Evolutionary conservation across 75 land plant species (phyloP).

Genomic region (Larix kaempferi): DNA sequence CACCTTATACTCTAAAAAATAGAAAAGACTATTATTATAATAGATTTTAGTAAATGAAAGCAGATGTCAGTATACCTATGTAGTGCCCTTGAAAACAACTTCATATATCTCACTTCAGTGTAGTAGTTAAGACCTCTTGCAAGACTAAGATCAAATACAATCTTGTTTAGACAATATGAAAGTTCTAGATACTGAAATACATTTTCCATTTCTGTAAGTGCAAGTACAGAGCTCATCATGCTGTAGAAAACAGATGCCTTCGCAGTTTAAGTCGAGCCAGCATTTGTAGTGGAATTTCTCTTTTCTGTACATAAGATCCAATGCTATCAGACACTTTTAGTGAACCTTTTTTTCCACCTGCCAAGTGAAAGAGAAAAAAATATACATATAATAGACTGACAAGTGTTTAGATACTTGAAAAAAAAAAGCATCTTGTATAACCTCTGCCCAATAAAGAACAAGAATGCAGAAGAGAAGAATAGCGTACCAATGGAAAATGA

Average conservation of each 20-base stretch:
- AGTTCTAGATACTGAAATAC: constrained; percentile 59
- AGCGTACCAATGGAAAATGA: no score
- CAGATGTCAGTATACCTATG: not conserved
- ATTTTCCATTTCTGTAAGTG: constrained; percentile 60
- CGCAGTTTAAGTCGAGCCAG: constrained; percentile 45
- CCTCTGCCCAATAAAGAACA: no score
- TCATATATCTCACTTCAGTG: not conserved
- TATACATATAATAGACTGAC: not conserved
- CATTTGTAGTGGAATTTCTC: constrained; percentile 59
- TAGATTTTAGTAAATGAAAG: no score
- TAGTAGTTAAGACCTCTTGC: not conserved
- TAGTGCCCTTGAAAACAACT: not conserved
- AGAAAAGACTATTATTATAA: no score
- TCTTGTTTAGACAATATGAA: constrained; percentile 51
- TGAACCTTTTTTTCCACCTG: constrained; percentile 86
- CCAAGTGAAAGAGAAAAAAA: not conserved
- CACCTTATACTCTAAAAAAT: no score
- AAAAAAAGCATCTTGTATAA: no score
- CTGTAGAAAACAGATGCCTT: constrained; percentile 40
- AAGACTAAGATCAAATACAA: constrained; percentile 51
- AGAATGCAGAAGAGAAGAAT: no score
- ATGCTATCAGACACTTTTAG: constrained; percentile 69
- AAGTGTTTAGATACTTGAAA: no score
- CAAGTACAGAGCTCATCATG: constrained; percentile 39
- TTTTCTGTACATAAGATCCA: constrained; percentile 57